A percentile compares a stretch with the other conserved stretches of the same genome.
These are phyloP conservation scores for Metahyphopichia silvanorum DNA, from an alignment of 805 yeast species.

Conservation along the genomic window DNA sequence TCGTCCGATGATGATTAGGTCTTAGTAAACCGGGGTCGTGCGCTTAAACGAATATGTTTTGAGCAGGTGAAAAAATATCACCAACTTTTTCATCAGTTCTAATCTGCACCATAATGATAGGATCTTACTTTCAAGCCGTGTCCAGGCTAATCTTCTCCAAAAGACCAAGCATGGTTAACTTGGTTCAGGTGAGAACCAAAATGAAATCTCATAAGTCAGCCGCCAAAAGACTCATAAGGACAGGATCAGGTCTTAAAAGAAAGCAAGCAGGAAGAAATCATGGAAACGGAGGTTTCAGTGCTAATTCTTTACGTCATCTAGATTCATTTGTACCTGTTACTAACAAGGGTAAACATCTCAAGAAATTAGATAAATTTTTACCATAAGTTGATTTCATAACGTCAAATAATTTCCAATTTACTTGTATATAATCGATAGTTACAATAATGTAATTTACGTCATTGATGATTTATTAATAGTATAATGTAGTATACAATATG, in stretches of 20 bases:
- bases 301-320: slow-evolving; percentile 54
- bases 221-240: slow-evolving; percentile 80
- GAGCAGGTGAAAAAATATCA: too few species aligned
- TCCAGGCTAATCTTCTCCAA: slow-evolving; percentile 9
- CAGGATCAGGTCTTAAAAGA: slow-evolving; percentile 57
- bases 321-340: slow-evolving; percentile 57
- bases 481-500: neutral
- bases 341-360: slow-evolving; percentile 51
- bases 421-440: slow-evolving; percentile 1
- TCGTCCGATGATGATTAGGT: too few species aligned
- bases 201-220: slow-evolving; percentile 86
- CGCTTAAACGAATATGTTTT: too few species aligned
- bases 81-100: too few species aligned
- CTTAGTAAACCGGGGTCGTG: too few species aligned
- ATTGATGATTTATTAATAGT: neutral
- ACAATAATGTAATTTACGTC: neutral
- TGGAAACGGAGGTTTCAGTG: slow-evolving; percentile 88
- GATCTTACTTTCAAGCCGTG: neutral
- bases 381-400: slow-evolving; percentile 2
- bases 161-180: slow-evolving; percentile 16
- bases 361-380: slow-evolving; percentile 47
- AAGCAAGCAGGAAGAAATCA: slow-evolving; percentile 81
- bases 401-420: neutral
- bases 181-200: slow-evolving; percentile 39
- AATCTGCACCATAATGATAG: slow-evolving; percentile 1